These are phyloP conservation scores for Mycena galopus DNA, from an alignment of 768 basidiomycete species.

Conservation along the genomic window DNA sequence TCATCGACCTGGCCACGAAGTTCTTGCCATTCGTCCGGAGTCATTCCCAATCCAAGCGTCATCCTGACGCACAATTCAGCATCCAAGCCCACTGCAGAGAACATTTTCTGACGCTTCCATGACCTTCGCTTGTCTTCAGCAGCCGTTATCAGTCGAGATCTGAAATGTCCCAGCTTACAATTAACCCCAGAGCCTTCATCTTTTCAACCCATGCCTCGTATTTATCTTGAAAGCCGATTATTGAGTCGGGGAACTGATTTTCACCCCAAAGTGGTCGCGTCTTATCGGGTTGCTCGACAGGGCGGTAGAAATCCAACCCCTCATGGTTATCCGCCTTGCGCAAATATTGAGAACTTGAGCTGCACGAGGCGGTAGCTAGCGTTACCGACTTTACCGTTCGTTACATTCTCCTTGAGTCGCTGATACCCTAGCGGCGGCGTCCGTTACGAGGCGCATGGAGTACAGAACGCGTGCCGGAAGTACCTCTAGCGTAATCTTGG, in stretches of 20 bases:
- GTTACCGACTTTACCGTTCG: conserved; percentile 63
- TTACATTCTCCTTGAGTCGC: conserved; percentile 86
- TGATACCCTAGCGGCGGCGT: conserved; percentile 72
- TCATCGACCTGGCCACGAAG: conserved; percentile 81
- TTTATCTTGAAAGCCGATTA: conserved; percentile 69
- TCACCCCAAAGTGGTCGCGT: conserved; percentile 82
- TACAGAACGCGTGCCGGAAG: background rate
- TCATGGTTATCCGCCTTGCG: conserved; percentile 85
- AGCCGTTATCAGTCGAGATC: background rate
- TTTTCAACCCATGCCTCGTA: conserved; percentile 85
- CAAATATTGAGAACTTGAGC: background rate
- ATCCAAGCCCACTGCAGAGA: background rate
- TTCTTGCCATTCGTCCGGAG: conserved; percentile 73
- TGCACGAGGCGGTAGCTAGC: background rate
- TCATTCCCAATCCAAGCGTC: conserved; percentile 85
- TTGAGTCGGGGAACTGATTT: conserved; percentile 83
- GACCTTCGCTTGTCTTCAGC: conserved; percentile 45
- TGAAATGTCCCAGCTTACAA: conserved; percentile 43
- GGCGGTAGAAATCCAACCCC: conserved; percentile 85
- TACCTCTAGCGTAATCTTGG: conserved; percentile 85
- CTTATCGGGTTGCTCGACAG: conserved; percentile 78
- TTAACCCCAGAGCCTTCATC: conserved; percentile 86
- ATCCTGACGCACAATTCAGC: conserved; percentile 62
- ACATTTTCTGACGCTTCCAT: conserved; percentile 83
- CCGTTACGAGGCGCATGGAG: background rate